Evolutionary conservation across 2,329 filamentous ascomycete species (phyloP).

Genomic region (Fusarium longipes): DNA sequence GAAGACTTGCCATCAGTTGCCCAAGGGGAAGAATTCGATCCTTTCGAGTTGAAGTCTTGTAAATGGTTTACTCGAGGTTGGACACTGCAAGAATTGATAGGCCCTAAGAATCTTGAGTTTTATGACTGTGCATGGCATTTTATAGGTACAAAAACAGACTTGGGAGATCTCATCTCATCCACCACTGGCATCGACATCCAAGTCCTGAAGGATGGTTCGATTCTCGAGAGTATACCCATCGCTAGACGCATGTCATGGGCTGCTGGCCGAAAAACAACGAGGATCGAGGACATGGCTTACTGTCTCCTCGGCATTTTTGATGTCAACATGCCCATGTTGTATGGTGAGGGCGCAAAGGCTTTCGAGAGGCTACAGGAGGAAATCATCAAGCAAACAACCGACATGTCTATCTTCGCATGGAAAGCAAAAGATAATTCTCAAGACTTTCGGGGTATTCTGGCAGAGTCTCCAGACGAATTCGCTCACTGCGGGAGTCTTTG

Average conservation of each 20-base stretch:
- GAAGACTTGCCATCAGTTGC: neutral
- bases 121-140: neutral
- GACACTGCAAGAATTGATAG: slow-evolving; percentile 18
- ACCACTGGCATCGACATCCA: neutral
- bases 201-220: neutral
- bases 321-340: slow-evolving; percentile 26
- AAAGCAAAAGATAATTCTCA: neutral
- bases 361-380: slow-evolving; percentile 23
- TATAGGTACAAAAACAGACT: neutral
- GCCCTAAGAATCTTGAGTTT: neutral
- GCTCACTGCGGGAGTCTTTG: neutral
- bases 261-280: neutral
- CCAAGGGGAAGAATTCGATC: fast-evolving
- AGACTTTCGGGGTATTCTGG: neutral
- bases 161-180: fast-evolving
- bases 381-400: slow-evolving; percentile 20
- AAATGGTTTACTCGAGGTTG: slow-evolving; percentile 14
- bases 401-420: slow-evolving; percentile 27
- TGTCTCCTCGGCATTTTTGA: slow-evolving; percentile 15
- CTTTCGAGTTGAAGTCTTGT: neutral
- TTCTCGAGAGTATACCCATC: neutral
- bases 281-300: slow-evolving; percentile 20
- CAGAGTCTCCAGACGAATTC: neutral
- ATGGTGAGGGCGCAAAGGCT: slow-evolving; percentile 16
- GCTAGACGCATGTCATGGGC: slow-evolving; percentile 28